These are phyloP conservation scores for Xylariaceae sp. DNA, from an alignment of 2,329 filamentous ascomycete genomes.

Conservation along the genomic window DNA sequence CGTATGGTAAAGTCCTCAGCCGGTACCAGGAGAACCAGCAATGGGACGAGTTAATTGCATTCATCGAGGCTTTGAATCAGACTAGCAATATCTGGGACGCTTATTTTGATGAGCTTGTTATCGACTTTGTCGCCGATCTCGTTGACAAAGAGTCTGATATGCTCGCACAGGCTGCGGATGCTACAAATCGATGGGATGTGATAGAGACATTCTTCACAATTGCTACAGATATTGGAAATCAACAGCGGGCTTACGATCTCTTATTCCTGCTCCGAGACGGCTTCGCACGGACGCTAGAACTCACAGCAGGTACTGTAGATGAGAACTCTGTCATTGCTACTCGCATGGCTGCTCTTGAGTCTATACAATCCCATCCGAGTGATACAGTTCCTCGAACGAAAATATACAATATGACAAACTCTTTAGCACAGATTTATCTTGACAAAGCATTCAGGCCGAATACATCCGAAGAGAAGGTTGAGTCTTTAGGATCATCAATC, in stretches of 20 bases:
- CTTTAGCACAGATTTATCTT: slow-evolving; percentile 36
- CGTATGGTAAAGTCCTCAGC: slow-evolving; percentile 32
- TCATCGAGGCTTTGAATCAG: slow-evolving; percentile 36
- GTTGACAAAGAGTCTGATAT: slow-evolving; percentile 30
- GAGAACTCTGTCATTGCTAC: slow-evolving; percentile 31
- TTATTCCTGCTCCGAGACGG: slow-evolving; percentile 37
- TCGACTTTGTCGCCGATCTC: slow-evolving; percentile 35
- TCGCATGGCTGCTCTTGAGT: slow-evolving; percentile 34
- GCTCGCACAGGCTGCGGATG: slow-evolving; percentile 36
- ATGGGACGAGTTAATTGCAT: slow-evolving; percentile 37
- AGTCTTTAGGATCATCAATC: slow-evolving; percentile 31
- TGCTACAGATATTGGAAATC: slow-evolving; percentile 33
- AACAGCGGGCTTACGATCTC: slow-evolving; percentile 35
- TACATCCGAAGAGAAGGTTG: slow-evolving; percentile 25
- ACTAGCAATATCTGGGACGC: slow-evolving; percentile 33
- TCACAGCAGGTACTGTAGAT: slow-evolving; percentile 22
- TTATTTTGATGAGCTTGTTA: slow-evolving; percentile 40
- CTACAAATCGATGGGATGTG: slow-evolving; percentile 36
- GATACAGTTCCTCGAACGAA: slow-evolving; percentile 31
- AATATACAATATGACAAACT: slow-evolving; percentile 33
- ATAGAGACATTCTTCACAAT: slow-evolving; percentile 36
- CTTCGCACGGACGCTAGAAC: slow-evolving; percentile 35
- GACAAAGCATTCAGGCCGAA: slow-evolving; percentile 32
- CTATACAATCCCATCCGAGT: slow-evolving; percentile 32
- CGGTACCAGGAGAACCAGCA: slow-evolving; percentile 31